Evolutionary conservation across 495 filamentous ascomycete genomes (phyloP), one percentile per base, ranked within the genome.

Genomic region (Talaromyces nanjingensis): DNA sequence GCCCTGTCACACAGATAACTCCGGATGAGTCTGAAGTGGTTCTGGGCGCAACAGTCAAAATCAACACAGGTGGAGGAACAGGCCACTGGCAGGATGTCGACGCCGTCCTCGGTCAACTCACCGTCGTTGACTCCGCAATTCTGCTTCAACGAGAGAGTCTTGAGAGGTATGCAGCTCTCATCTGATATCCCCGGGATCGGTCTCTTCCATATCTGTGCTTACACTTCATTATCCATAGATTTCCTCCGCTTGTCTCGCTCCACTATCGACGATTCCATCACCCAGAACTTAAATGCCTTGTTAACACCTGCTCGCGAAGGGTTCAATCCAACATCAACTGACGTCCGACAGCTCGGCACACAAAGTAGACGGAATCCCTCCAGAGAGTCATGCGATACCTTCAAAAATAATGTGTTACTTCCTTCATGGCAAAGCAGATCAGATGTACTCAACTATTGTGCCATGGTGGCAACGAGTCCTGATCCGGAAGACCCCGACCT

Each of bases 271-370:
- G 94, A 98, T 71, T 90, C 89, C 16, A 97, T 98, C 67, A 86
- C 86, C 1, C 93, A 97, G 71, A 92, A 96, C 66, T 83, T 98
- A 49, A 98, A 98, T 77, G 91, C 92, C 2, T 82, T 98, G 25
- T 75, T 91, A 37, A 93, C 89, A 2, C 94, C 94, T 0, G 79
- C 90, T 16, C 79, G 70, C 27, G 72, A 76, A 22, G 84, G 84
- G 7, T 98, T 96, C 72, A 89, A 96, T 66, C 91, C 94, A 16
- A 80, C 87, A 1, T 92, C 91, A 1, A 96, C 91, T 5, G 75
- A 80, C 2, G 74, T 83, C 3, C 82, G 86, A 27, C 82, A 86
- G 37, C 72, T 78, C 14, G 78, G 79, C 34, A 72, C 77, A 12
- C 60, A 66, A 33, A 66, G 66, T 11, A 72, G 65, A 31, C 76